These are phyloP conservation scores for Colletotrichum zoysiae DNA, from an alignment of 2,329 filamentous ascomycete genomes.

Conservation along the genomic window DNA sequence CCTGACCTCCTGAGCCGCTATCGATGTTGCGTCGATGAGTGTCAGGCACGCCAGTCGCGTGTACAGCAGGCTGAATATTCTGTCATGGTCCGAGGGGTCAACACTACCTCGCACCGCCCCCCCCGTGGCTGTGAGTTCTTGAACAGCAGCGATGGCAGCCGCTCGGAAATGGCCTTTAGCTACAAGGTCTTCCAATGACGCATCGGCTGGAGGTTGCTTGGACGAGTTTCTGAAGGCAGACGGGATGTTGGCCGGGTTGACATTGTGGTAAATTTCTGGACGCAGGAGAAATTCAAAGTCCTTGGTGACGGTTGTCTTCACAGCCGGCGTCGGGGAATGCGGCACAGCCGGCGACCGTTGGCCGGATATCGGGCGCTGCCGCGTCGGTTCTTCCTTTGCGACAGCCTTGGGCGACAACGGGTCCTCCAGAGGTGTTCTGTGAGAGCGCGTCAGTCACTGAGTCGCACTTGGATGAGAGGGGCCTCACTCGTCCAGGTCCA, in stretches of 20 bases:
- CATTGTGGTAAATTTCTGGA: constrained; percentile 84
- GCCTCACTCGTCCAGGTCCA: constrained; percentile 81
- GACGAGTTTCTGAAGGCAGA: constrained; percentile 77
- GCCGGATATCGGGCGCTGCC: constrained; percentile 41
- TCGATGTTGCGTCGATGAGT: constrained; percentile 77
- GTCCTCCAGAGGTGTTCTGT: constrained; percentile 42
- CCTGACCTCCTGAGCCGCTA: constrained; percentile 77
- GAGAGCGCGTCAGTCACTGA: constrained; percentile 43
- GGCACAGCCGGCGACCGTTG: constrained; percentile 45
- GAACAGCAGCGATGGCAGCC: constrained; percentile 77
- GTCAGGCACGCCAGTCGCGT: constrained; percentile 85
- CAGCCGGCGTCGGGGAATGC: constrained; percentile 52
- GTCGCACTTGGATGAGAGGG: constrained; percentile 13
- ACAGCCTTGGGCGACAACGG: constrained; percentile 39
- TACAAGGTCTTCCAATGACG: constrained; percentile 77
- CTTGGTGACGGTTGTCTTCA: constrained; percentile 61
- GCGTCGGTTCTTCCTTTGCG: constrained; percentile 40
- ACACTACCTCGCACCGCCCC: constrained; percentile 45
- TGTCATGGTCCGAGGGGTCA: constrained; percentile 68
- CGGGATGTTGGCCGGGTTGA: constrained; percentile 73
- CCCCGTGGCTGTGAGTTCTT: constrained; percentile 63
- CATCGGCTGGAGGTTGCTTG: constrained; percentile 71
- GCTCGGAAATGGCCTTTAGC: constrained; percentile 82
- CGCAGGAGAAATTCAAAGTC: constrained; percentile 86
- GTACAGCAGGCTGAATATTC: constrained; percentile 84